Base-by-base conservation (phyloP, 176 grass and related monocot genomes). In the Metroxylon sagu region DNA sequence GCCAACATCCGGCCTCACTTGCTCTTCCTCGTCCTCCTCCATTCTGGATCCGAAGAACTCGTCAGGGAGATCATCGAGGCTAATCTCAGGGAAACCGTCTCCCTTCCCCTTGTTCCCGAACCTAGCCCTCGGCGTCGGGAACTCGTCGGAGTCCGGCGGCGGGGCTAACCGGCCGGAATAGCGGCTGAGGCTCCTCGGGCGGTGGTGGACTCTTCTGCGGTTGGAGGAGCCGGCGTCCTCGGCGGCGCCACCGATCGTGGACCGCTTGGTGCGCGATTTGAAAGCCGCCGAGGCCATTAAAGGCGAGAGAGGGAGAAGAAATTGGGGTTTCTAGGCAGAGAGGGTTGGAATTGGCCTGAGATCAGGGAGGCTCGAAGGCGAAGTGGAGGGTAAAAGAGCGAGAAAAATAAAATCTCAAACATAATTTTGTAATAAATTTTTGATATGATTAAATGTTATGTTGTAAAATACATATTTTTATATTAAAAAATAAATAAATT, bases 1-100 rank as follows among this genome's bases (percentile, higher is more conserved):
- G 49, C 18, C 58, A 49, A 76, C 76, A 0, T 64, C 60, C 53
- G 48, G 19, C 48, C 25, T 53, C 17, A 18, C 35, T 23, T 23
- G 21, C 21, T 23, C 21, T 10, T 48, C 84, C 6, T 82, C 76
- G 54, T 92, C 87, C 59, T 64, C 88, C 82, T 92, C 84, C 16
- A 69, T 88, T 72, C 87, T 68, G 50, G 84, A 84, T 4, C 79
- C 76, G 53, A 98, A 75, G 63, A 98, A 98, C 74, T 98, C 94
- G 25, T 98, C 82, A 5, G 85, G 88, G 35, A 98, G 84, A 83
- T 98, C 93, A 67, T 89, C 94, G 61, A 98, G 77, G 80, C 94
- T 92, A 79, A 93, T 52, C 53, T 85, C 88, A 21, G 78, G 84
- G 2, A 76, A 50, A 0, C 59, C 18, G 21, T 23, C 21, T 23